Percentiles rank a stretch among this genome's conserved stretches.
These are phyloP conservation scores for Mycena venus DNA, from an alignment of 768 basidiomycete genomes.

Conservation along the genomic window DNA sequence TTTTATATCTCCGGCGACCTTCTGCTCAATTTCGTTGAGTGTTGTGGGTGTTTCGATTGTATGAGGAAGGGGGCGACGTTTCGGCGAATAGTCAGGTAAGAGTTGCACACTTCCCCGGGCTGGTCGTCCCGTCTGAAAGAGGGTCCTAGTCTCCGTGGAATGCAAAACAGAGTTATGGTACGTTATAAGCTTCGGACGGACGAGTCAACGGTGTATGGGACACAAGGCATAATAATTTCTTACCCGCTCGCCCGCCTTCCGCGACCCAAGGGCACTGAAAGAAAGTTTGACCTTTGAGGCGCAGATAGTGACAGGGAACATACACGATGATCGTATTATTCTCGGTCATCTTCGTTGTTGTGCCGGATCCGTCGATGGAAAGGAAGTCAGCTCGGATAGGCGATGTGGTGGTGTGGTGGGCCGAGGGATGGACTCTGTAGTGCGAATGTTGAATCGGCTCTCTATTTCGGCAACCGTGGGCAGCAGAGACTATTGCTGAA, in stretches of 20 bases:
- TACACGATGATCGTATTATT: constrained; percentile 1
- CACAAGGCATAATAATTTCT: background rate
- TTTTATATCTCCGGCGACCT: background rate
- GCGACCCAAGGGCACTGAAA: background rate
- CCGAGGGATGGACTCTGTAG: too few species aligned
- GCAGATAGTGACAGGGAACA: background rate
- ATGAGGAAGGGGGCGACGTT: background rate
- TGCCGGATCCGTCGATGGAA: too few species aligned
- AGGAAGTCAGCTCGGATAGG: too few species aligned
- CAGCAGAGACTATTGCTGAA: too few species aligned
- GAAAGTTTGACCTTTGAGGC: background rate
- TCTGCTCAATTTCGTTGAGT: background rate
- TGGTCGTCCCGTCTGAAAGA: background rate
- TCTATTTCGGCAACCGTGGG: too few species aligned
- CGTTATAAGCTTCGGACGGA: too few species aligned
- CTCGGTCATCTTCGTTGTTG: background rate
- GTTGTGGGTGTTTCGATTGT: background rate
- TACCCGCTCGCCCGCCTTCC: constrained; percentile 6
- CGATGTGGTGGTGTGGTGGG: too few species aligned
- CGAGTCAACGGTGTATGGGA: background rate
- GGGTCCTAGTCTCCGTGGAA: too few species aligned
- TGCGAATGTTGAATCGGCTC: too few species aligned
- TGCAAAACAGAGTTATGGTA: too few species aligned
- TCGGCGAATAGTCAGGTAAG: background rate
- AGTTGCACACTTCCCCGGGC: background rate